Evolutionary conservation across 495 filamentous ascomycete genomes (phyloP), one percentile per base, ranked within the genome.

Genomic region (Annulohypoxylon nitens): DNA sequence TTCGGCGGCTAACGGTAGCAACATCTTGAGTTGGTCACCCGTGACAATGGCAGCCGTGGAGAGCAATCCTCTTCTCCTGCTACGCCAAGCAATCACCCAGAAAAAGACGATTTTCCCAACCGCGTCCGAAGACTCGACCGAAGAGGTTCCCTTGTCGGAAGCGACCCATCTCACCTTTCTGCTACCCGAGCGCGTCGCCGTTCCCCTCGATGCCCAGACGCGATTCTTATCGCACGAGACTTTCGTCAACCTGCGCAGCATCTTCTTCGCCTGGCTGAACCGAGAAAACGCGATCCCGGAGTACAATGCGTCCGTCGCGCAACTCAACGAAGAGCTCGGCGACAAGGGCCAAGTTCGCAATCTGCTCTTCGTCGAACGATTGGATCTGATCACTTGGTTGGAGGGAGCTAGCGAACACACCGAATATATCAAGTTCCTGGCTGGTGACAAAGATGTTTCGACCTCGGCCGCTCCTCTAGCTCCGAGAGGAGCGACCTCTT

Each of bases 241-340:
- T 48, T 85, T 92, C 1, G 90, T 98, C 70, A 93, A 97, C 79
- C 87, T 99, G 43, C 93, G 96, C 79, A 93, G 90, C 81, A 94
- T 98, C 83, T 97, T 93, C 82, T 97, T 98, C 70, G 93, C 93
- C 59, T 99, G 93, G 92, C 86, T 91, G 78, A 95, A 97, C 79
- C 93, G 93, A 79, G 94, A 98, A 84, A 88, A 89, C 66, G 87
- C 91, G 41, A 93, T 97, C 76, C 90, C 91, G 8, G 93, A 94
- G 66, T 98, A 98, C 85, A 95, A 98, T 80, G 88, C 90, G 51
- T 90, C 90, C 6, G 93, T 93, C 20, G 88, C 93, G 77, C 84
- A 89, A 68, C 85, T 98, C 39, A 97, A 95, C 70, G 92, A 94
- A 43, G 90, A 93, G 71, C 86, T 98, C 34, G 86, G 86, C 33